Base-by-base conservation (phyloP, 2,329 filamentous ascomycete genomes). In the Colletotrichum spinosum region DNA sequence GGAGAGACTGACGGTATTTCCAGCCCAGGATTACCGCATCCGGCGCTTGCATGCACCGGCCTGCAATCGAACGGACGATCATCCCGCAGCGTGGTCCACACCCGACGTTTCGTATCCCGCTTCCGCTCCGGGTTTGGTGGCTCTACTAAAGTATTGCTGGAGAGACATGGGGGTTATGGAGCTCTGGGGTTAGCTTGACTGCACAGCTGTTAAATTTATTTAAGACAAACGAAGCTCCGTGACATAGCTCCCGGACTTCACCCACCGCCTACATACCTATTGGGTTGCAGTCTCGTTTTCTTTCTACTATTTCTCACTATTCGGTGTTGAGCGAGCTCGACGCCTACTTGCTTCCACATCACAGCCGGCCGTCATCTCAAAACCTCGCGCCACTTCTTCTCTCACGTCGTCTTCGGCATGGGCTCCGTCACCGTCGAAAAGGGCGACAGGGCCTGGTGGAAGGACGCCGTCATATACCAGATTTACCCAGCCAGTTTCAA, bases 401-500 rank as follows among this genome's bases (percentile, higher is more conserved):
- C 44, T 12, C 48, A 53, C 33, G 12, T 17, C 44, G 41, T 25
- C 7, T 39, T 35, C 48, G 11, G 34, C 8, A 66, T 66, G 63
- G 63, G 63, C n/a, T 63, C 63, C 15, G 60, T 66, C 13, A 63
- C 58, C 41, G 34, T 55, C 12, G 55, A 37, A 46, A 66, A 66
- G 37, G 48, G 25, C 37, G 50, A 41, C 35, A 60, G 50, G 17
- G 54, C 57, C 60, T 88, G 85, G 85, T 88, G 85, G 85, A 87
- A 87, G 73, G 82, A 87, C 70, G 80, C 78, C 53, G 79, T 84
- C 4, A 79, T 88, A 58, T 88, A 88, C 71, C 86, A 88, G 69
- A 84, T 88, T 69, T 88, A 87, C 75, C 86, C 86, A 2, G 81
- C 85, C 0, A 86, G 84, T 0, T 88, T 85, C 73, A 83, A 83